Evolutionary conservation across 1,284 basidiomycete species (phyloP), one percentile per base, ranked within the genome.

Genomic region (Fomitopsis betulina): DNA sequence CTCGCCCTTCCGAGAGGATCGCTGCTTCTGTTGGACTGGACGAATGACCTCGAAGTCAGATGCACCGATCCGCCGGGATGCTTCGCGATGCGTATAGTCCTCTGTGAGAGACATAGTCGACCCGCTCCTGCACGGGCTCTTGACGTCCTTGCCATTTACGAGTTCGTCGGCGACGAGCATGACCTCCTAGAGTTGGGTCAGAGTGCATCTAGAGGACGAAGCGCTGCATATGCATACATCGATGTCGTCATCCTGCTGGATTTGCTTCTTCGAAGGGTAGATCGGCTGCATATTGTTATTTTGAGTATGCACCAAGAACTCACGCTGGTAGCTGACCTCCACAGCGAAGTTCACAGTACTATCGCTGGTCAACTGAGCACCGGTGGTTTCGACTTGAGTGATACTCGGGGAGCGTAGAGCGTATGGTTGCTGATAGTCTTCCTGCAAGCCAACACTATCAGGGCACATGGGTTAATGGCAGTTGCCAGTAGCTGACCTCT

Each of bases 201-300:
- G 42, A 25, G 19, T 19, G 17, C 13, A 55, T 15, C 6, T 15
- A 6, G 15, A 15, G 4, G 40, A 15, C 15, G 38, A 43, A 12
- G 39, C 39, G 49, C 25, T 56, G 33, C 17, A 64, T 10, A 12
- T 15, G 35, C 63, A 19, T 56, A 69, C 70, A 57, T 72, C 71
- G 13, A 72, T 64, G 19, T 70, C 70, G 15, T 47, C 25, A 17
- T 27, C 21, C 12, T 25, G 23, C 43, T 71, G 67, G 50, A 70
- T 67, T 25, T 68, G 53, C 5, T 64, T 62, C 52, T 66, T 57
- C 45, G 64, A 57, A 35, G 61, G 52, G 5, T 59, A 59, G 1
- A 63, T 40, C 12, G 63, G 56, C 66, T 66, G 23, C 5, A 37
- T 53, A 25, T 37, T 2, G 10, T 33, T 37, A 38, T n/a, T 32